Evolutionary conservation across 306 rosid species (phyloP), one percentile per base, ranked within the genome.

Genomic region (Delonix regia): DNA sequence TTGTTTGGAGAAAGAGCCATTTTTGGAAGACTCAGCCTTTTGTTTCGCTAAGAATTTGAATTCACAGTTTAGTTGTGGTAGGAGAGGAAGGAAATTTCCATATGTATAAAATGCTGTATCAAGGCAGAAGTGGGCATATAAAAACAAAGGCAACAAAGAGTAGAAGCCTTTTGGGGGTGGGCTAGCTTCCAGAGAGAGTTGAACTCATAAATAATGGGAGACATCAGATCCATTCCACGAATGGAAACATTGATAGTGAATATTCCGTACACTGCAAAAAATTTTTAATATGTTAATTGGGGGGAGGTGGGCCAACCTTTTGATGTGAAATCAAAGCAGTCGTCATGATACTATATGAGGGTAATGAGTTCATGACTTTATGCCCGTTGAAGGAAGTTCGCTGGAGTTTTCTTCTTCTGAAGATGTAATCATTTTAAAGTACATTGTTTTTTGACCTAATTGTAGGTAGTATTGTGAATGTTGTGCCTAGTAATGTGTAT

Each of bases 401-500:
- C 27, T 3, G 70, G 47, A 0, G 12, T 9, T 1, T 1, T 45
- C 16, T 1, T 39, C 42, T 57, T 74, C 67, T 59, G 65, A 28
- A 28, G 74, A 44, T 68, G 55, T 27, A 14, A 47, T 1, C 34
- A 14, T 27, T 34, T 70, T 60, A 18, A 36, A 66, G 38, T 10
- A 2, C n/a, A 25, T 57, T 57, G 18, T 57, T 22, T 15, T 57
- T 7, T 15, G 48, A 78, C 21, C 53, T n/a, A 9, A 10, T 16
- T 52, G 62, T 62, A 38, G 10, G 53, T 76, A 6, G 45, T 63
- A 18, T 7, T 18, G 36, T 33, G 19, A 78, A 41, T 76, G 42
- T 41, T 61, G 74, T 67, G 47, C 51, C 51, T 73, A 56, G 44
- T 60, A 36, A 60, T 62, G 56, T 71, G 34, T 42, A 59, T 79